Base-by-base conservation (phyloP, 179 eudicot species). In the Gypsophila paniculata region DNA sequence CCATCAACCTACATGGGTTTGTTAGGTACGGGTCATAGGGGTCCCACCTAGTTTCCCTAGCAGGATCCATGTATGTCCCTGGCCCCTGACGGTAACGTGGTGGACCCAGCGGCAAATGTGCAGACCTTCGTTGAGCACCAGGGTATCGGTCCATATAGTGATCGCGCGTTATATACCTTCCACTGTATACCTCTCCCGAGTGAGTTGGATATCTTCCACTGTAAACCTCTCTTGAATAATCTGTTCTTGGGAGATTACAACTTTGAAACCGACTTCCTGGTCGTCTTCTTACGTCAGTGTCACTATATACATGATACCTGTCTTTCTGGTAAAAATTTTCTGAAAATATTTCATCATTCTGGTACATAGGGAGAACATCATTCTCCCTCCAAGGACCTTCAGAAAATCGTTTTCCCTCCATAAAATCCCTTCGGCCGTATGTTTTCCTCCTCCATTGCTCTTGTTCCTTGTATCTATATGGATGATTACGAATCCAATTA, bases 181-280 rank as follows among this genome's bases (percentile, higher is more conserved):
- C 67, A 63, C 65, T 61, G 29, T 76, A 39, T 51, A 86, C 72
- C 63, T 84, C 91, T 13, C 85, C 88, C 0, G 96, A 86, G 55
- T 83, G 52, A 46, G 48, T 73, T 23, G 73, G 84, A 73, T 76
- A 72, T 44, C 82, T 76, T 61, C 74, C 61, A 57, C 65, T 61
- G 29, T 76, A 39, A 57, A 86, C 72, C 60, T 84, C 91, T 13
- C 85, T 87, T 0, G 96, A 86, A 54, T 83, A 88, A 61, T 80
- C 84, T 64, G 72, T 58, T 74, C 75, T 79, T 11, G 81, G 69
- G 44, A 48, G 42, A 49, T 71, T 74, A 57, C 75, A 71, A 54
- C 74, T 78, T 32, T 67, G 81, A 19, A 80, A 68, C 80, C 68
- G 65, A 26, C 61, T 78, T 61, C 65, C 82, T 13, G 74, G 71